Evolutionary conservation across 169 alveolate genomes (phyloP).

Genomic region (Plasmodium ovale): DNA sequence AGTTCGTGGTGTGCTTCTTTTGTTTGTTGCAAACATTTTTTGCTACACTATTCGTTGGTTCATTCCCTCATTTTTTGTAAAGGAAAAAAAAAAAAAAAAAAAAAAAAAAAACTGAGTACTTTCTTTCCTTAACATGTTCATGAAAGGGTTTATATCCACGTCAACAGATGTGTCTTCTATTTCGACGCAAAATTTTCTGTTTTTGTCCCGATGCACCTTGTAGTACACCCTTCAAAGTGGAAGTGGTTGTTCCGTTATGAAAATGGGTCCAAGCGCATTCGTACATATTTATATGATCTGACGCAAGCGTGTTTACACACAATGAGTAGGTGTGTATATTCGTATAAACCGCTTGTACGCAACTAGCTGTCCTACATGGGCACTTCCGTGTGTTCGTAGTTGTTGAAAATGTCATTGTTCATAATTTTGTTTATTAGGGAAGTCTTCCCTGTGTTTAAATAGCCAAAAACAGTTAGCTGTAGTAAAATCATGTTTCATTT

Average conservation of each 20-base stretch:
- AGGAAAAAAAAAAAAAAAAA: too few relatives aligned
- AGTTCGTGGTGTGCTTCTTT: background rate
- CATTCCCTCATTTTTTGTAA: too few relatives aligned
- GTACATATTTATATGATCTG: constrained; percentile 5
- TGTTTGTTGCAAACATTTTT: background rate
- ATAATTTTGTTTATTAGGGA: constrained; percentile 59
- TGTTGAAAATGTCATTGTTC: constrained; percentile 55
- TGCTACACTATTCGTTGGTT: too few relatives aligned
- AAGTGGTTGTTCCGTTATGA: background rate
- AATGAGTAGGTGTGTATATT: too few relatives aligned
- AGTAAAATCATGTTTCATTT: constrained; percentile 65
- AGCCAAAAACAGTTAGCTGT: constrained; percentile 64
- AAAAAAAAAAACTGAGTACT: constrained; percentile 10
- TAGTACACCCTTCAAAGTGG: constrained; percentile 54
- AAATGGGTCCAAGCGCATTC: too few relatives aligned
- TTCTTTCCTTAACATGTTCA: constrained; percentile 49
- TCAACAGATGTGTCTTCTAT: constrained; percentile 71
- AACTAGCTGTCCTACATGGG: constrained; percentile 57
- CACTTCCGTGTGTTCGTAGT: constrained; percentile 41
- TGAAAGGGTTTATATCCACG: constrained; percentile 46
- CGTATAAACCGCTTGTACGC: too few relatives aligned
- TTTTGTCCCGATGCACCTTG: constrained; percentile 58
- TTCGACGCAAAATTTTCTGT: constrained; percentile 55
- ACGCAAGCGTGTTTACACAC: too few relatives aligned
- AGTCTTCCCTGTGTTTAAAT: constrained; percentile 69